A percentile compares a stretch with the other conserved stretches of the same genome.
Conservation (phyloP, 768 basidiomycete species). For the Russula lepida region DNA sequence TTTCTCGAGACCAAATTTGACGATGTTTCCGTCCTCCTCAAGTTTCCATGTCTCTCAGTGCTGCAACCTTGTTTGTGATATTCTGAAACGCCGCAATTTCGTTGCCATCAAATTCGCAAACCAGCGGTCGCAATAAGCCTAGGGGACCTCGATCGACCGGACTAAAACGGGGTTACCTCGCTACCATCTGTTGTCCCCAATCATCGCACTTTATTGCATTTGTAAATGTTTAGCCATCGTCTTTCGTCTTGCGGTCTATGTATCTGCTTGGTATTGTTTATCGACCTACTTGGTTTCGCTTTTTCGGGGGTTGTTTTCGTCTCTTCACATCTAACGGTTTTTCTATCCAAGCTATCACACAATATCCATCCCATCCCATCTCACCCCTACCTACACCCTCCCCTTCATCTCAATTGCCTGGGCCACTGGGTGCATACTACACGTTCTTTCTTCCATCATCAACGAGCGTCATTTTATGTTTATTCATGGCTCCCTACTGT, state of each 20-base stretch:
- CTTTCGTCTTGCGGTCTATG: not conserved
- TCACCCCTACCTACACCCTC: no score
- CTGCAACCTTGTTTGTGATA: not conserved
- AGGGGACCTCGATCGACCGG: not conserved
- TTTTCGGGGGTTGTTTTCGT: not conserved
- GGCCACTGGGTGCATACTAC: not conserved
- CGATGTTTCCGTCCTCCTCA: not conserved
- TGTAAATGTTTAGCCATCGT: not conserved
- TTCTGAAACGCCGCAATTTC: not conserved
- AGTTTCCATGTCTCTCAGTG: not conserved
- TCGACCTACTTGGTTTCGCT: not conserved
- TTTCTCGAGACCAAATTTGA: slow-evolving; percentile 4
- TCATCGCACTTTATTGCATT: not conserved
- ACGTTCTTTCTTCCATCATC: not conserved
- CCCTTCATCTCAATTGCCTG: not conserved
- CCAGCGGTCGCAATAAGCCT: not conserved
- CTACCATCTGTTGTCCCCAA: not conserved
- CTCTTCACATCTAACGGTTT: not conserved
- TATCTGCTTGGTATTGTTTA: not conserved
- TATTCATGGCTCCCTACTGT: slow-evolving; percentile 14
- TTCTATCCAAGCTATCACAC: slow-evolving; percentile 1
- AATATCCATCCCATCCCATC: not conserved
- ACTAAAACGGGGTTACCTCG: not conserved
- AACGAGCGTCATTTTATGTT: slow-evolving; percentile 15
- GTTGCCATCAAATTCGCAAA: not conserved